These are phyloP conservation scores for Lachnellula subtilissima DNA, from an alignment of 2,329 filamentous ascomycete genomes.

Conservation along the genomic window DNA sequence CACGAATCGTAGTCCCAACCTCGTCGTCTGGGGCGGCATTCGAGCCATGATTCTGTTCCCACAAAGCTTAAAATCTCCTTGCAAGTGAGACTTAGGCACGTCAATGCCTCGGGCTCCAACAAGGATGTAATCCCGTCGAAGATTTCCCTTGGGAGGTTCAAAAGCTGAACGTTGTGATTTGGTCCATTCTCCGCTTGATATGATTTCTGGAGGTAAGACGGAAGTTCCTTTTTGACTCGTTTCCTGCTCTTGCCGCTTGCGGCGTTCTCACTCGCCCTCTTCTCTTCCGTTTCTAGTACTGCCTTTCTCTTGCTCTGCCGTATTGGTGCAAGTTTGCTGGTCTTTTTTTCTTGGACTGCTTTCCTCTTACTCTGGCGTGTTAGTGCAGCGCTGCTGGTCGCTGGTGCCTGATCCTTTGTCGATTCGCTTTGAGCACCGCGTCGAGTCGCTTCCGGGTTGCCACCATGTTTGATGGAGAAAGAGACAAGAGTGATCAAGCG, in stretches of 20 bases:
- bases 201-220: not conserved
- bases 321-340: not conserved
- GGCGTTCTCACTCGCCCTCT: not conserved
- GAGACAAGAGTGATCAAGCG: not conserved
- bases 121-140: not conserved
- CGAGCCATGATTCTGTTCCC: slow-evolving; percentile 1
- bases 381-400: not conserved
- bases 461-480: not conserved
- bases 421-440: not conserved
- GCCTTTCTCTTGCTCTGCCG: not conserved
- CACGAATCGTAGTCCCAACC: not conserved
- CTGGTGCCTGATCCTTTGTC: not conserved
- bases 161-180: not conserved
- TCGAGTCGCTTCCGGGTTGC: not conserved
- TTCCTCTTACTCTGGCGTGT: not conserved
- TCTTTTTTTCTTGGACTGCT: not conserved
- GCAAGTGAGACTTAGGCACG: slow-evolving; percentile 5
- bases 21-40: slow-evolving; percentile 1
- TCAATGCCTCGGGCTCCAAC: not conserved
- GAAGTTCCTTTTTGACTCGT: not conserved
- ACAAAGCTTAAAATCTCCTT: slow-evolving; percentile 4
- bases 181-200: not conserved
- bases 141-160: not conserved
- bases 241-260: not conserved
- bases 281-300: not conserved